A percentile compares a stretch with the other conserved stretches of the same genome.
Conservation (phyloP, 257 asterid genomes). For the Vinca minor region DNA sequence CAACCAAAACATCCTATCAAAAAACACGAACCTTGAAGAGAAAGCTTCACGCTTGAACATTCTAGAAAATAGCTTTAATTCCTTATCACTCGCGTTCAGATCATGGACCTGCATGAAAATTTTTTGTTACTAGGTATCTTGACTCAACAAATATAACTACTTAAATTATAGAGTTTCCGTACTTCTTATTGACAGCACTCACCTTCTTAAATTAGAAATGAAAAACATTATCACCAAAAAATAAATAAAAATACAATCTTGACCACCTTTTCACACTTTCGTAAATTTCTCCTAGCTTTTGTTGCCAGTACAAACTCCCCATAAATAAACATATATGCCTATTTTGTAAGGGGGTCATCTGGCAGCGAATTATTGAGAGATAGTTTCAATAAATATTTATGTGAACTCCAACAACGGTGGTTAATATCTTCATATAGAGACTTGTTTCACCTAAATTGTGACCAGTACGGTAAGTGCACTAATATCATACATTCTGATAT, state of each 20-base stretch:
- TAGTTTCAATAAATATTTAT: not conserved
- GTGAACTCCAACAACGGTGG: not conserved
- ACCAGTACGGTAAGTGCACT: not conserved
- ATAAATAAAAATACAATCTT: too few relatives aligned
- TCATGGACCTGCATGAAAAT: conserved; percentile 57
- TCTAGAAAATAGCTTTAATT: conserved; percentile 63
- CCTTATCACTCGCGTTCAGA: conserved; percentile 50
- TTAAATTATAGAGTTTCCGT: not conserved
- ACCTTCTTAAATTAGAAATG: too few relatives aligned
- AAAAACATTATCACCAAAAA: too few relatives aligned
- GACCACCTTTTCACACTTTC: too few relatives aligned
- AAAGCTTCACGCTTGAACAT: conserved; percentile 58
- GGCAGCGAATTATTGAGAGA: not conserved
- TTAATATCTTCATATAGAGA: not conserved
- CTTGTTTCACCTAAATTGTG: not conserved
- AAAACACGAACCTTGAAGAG: conserved; percentile 60
- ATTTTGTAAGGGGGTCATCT: not conserved
- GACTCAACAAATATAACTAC: not conserved
- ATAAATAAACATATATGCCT: not conserved
- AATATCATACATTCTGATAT: not conserved
- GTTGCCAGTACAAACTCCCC: too few relatives aligned
- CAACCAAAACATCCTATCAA: not conserved
- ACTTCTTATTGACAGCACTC: too few relatives aligned
- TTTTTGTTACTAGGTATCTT: conserved; percentile 10
- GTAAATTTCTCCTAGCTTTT: too few relatives aligned